Evolutionary conservation across 129 eudicot species (phyloP).

Genomic region (Saposhnikovia divaricata): DNA sequence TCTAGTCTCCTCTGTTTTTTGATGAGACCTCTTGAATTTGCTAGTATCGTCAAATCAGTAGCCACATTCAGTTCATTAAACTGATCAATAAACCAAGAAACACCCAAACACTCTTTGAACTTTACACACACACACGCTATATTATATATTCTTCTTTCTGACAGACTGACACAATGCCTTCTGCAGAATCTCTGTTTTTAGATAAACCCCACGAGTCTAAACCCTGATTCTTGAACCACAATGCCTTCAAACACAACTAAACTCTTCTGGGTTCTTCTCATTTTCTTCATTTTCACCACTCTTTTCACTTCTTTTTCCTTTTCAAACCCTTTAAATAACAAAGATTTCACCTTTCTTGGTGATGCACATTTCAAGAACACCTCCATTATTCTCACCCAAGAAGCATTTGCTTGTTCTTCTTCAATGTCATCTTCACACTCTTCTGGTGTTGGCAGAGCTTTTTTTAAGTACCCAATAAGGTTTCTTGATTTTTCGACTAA

Average conservation of each 20-base stretch:
- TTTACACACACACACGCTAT: neutral
- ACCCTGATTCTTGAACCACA: conserved; percentile 3
- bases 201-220: neutral
- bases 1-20: too few relatives aligned
- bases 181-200: neutral
- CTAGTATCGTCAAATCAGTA: neutral
- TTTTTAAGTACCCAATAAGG: conserved; percentile 38
- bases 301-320: neutral
- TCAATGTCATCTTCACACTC: conserved; percentile 1
- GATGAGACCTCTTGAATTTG: neutral
- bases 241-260: neutral
- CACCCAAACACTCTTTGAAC: neutral
- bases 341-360: conserved; percentile 39
- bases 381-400: conserved; percentile 42
- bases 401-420: conserved; percentile 19
- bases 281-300: conserved; percentile 11
- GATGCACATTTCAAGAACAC: conserved; percentile 29
- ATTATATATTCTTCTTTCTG: neutral
- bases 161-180: neutral
- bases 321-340: conserved; percentile 8
- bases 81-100: neutral
- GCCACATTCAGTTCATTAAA: neutral
- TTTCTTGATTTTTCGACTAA: conserved; percentile 36
- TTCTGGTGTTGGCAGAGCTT: conserved; percentile 37
- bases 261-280: conserved; percentile 6